These are phyloP conservation scores for Solanum paucissectum DNA, from an alignment of 257 asterid species.

Conservation along the genomic window DNA sequence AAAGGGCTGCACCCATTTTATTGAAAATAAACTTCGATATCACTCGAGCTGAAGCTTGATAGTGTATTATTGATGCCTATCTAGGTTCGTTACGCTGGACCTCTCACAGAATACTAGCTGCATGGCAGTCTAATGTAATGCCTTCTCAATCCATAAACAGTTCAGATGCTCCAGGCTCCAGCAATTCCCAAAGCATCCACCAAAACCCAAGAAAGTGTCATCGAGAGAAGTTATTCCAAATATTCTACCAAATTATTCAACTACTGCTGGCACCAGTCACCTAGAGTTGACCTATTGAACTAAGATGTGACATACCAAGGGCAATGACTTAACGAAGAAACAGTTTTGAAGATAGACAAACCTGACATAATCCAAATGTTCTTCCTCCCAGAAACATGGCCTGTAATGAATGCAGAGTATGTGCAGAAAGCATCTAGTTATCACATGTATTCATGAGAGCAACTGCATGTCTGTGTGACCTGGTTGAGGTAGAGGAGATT, in stretches of 20 bases:
- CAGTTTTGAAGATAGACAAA: background rate
- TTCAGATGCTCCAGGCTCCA: background rate
- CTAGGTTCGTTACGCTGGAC: background rate
- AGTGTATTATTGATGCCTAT: background rate
- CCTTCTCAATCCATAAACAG: background rate
- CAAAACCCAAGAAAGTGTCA: background rate
- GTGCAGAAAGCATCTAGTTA: background rate
- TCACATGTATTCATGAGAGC: slow-evolving; percentile 19
- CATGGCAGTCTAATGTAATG: background rate
- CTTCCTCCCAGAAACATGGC: slow-evolving; percentile 2
- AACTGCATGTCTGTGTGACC: slow-evolving; percentile 33
- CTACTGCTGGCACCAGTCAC: background rate
- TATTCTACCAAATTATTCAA: background rate
- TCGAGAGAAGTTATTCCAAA: background rate
- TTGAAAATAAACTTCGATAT: background rate
- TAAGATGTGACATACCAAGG: background rate
- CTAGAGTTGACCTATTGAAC: background rate
- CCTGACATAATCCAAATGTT: background rate
- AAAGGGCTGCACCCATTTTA: background rate
- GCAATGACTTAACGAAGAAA: background rate
- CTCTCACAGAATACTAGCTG: background rate
- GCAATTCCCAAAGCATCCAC: background rate
- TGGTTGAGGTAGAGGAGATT: slow-evolving; percentile 39
- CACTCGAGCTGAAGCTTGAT: background rate
- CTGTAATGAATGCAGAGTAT: background rate